These are phyloP conservation scores for Fusarium udum DNA, from an alignment of 2,329 filamentous ascomycete species.

Conservation along the genomic window DNA sequence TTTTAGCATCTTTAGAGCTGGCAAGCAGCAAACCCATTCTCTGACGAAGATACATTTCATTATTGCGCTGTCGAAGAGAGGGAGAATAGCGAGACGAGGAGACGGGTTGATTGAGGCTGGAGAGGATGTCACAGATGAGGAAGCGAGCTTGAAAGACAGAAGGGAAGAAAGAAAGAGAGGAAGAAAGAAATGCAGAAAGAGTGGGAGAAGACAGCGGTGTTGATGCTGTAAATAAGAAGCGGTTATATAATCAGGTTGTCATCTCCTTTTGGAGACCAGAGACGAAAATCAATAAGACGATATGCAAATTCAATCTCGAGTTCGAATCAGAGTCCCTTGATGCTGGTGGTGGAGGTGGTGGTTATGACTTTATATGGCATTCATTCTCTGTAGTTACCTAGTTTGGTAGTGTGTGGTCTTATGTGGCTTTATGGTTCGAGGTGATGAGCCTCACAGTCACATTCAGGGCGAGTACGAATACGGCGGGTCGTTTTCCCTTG, in stretches of 20 bases:
- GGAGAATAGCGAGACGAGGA: neutral
- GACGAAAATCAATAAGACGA: constrained; percentile 39
- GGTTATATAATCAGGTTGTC: constrained; percentile 43
- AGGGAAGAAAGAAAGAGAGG: neutral
- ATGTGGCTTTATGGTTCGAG: neutral
- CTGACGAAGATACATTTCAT: constrained; percentile 41
- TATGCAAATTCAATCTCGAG: constrained; percentile 14
- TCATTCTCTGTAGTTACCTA: neutral
- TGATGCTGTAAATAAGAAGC: constrained; percentile 37
- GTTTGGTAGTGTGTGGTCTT: neutral
- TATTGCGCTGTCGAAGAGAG: constrained; percentile 18
- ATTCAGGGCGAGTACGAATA: constrained; percentile 39
- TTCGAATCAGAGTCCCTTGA: neutral
- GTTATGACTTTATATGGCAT: neutral
- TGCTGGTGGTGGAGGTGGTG: neutral
- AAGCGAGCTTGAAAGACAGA: constrained; percentile 19
- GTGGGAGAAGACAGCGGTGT: constrained; percentile 6
- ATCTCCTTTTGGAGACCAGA: constrained; percentile 42
- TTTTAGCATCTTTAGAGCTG: constrained; percentile 45
- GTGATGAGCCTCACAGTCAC: neutral
- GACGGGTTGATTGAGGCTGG: neutral
- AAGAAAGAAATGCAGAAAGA: neutral
- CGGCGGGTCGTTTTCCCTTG: constrained; percentile 2
- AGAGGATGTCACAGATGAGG: neutral
- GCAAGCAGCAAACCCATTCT: constrained; percentile 43